Evolutionary conservation across 805 yeast genomes (phyloP), one percentile per base, ranked within the genome.

Genomic region (Starmera caribaea): DNA sequence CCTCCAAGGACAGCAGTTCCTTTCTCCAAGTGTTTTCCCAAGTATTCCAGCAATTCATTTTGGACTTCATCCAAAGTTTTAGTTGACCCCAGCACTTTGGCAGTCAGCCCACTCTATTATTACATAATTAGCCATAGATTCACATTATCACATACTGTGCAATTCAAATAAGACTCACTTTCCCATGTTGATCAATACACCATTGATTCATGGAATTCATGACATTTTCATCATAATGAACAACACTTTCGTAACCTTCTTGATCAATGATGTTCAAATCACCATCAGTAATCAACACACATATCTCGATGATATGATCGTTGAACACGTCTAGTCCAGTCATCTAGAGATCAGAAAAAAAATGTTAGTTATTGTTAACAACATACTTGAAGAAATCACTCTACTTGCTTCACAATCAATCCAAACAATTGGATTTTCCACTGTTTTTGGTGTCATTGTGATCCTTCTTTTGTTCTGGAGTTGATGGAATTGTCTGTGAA

Each of bases 271-370:
- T 50, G 39, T 83, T 74, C 44, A 92, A 68, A 43, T 86, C 64
- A 9, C 84, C 87, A 53, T 90, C 95, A 2, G 99, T 92, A 35
- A 92, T 68, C 32, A 90, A 65, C 57, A 96, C 88, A 57, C 96
- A 86, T 24, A 92, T 79, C 60, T 92, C 98, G 43, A 92, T 84
- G 49, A 92, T 89, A 42, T 73, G 76, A 57, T 92, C 97, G n/a
- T 70, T 68, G 36, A 63, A 59, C n/a, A 79, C 77, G 50, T 90
- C 82, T 32, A 92, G 64, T 0, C 99, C 99, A 0, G 99, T 92
- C 98, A 92, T 92, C 61, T 62, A 28, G 5, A 17, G 10, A 30
- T 30, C 30, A 29, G 10, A 13, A 14, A 8, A 8, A 12, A 5
- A 15, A 11, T 17, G 7, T 30, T 15, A 30, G 35, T 38, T 37